Evolutionary conservation across 352 stramenopile genomes (phyloP).

Genomic region (Hyphochytrium catenoides): DNA sequence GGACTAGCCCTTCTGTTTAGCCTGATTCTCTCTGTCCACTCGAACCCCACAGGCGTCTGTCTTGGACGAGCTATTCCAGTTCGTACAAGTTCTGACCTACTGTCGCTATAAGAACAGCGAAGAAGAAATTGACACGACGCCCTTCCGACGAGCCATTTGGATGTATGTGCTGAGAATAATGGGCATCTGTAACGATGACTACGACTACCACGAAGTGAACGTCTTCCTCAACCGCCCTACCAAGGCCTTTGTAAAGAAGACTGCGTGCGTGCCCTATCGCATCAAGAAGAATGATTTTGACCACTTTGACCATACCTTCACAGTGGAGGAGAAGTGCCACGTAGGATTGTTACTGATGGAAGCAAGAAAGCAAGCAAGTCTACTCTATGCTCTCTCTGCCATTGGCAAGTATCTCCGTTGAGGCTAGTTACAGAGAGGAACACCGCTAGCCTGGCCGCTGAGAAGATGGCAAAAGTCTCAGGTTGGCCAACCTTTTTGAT

Average conservation of each 20-base stretch:
- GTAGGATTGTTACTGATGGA: conserved; percentile 51
- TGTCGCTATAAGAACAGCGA: conserved; percentile 27
- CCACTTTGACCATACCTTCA: conserved; percentile 50
- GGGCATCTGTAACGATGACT: conserved; percentile 62
- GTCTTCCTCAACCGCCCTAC: conserved; percentile 46
- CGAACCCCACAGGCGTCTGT: too few species aligned
- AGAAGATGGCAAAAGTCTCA: too few species aligned
- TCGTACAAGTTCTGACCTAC: conserved; percentile 57
- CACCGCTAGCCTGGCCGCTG: too few species aligned
- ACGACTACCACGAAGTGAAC: conserved; percentile 58
- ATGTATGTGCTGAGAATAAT: conserved; percentile 66
- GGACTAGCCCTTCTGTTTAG: conserved; percentile 8
- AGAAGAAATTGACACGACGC: conserved; percentile 33
- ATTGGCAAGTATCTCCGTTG: conserved; percentile 38
- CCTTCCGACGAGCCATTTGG: conserved; percentile 54
- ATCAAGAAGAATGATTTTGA: conserved; percentile 47
- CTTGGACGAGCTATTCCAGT: conserved; percentile 60
- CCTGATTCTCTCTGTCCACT: conserved; percentile 31
- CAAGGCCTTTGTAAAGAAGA: conserved; percentile 63
- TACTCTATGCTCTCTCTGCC: conserved; percentile 57
- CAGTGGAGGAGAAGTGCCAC: conserved; percentile 51
- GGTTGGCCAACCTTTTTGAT: too few species aligned
- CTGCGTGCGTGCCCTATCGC: conserved; percentile 54
- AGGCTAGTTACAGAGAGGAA: not conserved
- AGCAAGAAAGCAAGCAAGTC: conserved; percentile 49